Evolutionary conservation across 1,284 basidiomycete genomes (phyloP), one percentile per base, ranked within the genome.

Genomic region (Apiotrichum mycotoxinovorans): DNA sequence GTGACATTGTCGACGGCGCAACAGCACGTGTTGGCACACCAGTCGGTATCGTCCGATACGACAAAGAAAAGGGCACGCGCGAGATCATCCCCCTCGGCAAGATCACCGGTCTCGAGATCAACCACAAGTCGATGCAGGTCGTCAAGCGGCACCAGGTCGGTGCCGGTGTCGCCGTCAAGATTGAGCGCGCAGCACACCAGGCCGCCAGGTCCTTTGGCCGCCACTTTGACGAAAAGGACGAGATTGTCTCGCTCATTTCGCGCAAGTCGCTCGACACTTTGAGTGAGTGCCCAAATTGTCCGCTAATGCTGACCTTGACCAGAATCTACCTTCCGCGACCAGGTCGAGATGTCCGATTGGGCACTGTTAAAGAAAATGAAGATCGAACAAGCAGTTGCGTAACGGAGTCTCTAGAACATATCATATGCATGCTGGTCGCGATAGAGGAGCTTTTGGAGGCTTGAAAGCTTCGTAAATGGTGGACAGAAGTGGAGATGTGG

Each of bases 161-260:
- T 41, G 49, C 49, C 25, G 49, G 95, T 76, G 95, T 98, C 20
- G 96, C 96, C 0, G 91, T 98, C 72, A 98, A 98, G 83, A 97
- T 98, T 63, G 96, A 99, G 76, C 89, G 96, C 72, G 93, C 93
- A 1, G 87, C 93, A 5, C 94, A 98, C 78, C 91, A 98, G 78
- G 89, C 89, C 38, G 87, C 93, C 17, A 95, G 94, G 79, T 89
- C 92, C 83, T 96, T 88, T 70, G 92, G 92, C 9, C 61, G 76
- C 62, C 76, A 76, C 76, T 96, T 99, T 73, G 92, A 96, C 72
- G 94, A 98, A 52, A 91, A 92, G 77, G 95, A 98, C 75, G 92
- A 96, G 67, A 76, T 98, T 41, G 83, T 95, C 54, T 94, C 91
- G 59, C 87, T 90, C 62, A 89, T 98, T 73, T 88, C 90, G 45